Evolutionary conservation across 768 basidiomycete species (phyloP), one percentile per base, ranked within the genome.

Genomic region (Amanita pseudoporphyria): DNA sequence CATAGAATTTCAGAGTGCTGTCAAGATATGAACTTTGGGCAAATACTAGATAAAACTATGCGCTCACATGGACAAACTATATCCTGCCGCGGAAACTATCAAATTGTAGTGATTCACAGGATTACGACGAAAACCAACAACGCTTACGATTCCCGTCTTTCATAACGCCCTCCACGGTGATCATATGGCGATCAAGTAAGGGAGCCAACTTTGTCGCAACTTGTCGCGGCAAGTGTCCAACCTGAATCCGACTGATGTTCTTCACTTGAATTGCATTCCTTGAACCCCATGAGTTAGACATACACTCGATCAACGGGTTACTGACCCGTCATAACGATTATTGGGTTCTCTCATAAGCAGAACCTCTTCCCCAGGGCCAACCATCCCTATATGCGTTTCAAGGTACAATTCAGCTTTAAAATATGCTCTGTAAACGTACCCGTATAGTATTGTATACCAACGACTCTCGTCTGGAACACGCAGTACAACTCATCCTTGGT

Each of bases 371-470:
- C 85, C 87, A 2, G 77, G 63, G 13, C 82, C 87, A 32, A 92
- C 91, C 47, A 93, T 58, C 26, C 89, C 91, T 81, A 49, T n/a
- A 31, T n/a, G 18, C 41, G 16, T 32, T 50, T 58, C 24, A 47
- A 32, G 54, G 40, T 43, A 52, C 40, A 22, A 16, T 58, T 3
- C 26, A 16, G 54, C 46, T 36, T 28, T 3, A 7, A 28, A 28
- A 7, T 6, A n/a, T 22, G 10, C 36, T 35, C 47, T 30, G 33
- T 26, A 36, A 3, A 55, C 63, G 1, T 30, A 78, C 84, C 84
- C 60, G 70, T 70, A 59, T 93, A 93, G 58, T 93, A 90, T 59
- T 89, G 87, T 12, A 93, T 69, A 0, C 91, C 91, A 0, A 93
- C 91, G 9, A 90, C 77, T 41, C 75, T 81, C 0, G 83, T 75